These are phyloP conservation scores for Aspergillus saccharolyticus DNA, from an alignment of 495 filamentous ascomycete species.

Conservation along the genomic window DNA sequence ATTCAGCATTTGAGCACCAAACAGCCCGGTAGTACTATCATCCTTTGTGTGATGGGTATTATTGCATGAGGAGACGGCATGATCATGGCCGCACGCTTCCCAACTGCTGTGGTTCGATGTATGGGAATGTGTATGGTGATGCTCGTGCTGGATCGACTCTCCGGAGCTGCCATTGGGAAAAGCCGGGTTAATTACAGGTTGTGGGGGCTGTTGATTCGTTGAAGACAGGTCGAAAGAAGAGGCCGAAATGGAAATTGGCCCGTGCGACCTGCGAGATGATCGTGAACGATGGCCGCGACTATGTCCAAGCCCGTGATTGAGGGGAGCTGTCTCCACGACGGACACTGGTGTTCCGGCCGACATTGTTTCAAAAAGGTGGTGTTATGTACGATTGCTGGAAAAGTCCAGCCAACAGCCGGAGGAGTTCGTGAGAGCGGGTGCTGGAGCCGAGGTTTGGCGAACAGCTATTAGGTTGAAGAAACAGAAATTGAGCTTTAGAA, in stretches of 20 bases:
- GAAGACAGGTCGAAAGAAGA: constrained; percentile 17
- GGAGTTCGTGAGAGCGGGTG: constrained; percentile 10
- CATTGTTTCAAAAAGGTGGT: constrained; percentile 27
- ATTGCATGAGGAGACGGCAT: background rate
- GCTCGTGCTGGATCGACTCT: constrained; percentile 18
- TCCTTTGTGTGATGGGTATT: constrained; percentile 8
- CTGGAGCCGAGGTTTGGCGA: constrained; percentile 7
- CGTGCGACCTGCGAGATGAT: constrained; percentile 32
- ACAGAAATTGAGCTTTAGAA: constrained; percentile 17
- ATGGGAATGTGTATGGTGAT: constrained; percentile 28
- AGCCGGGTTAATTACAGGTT: constrained; percentile 13
- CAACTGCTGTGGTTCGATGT: constrained; percentile 11
- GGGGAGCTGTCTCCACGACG: constrained; percentile 28
- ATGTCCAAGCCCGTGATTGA: constrained; percentile 30
- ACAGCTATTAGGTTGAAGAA: constrained; percentile 12
- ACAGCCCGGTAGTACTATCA: constrained; percentile 9
- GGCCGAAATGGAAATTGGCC: constrained; percentile 28
- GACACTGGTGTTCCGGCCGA: constrained; percentile 33
- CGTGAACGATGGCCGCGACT: constrained; percentile 38
- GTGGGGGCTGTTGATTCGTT: constrained; percentile 16
- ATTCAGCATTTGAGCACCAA: constrained; percentile 4
- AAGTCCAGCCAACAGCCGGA: background rate
- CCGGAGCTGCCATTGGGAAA: constrained; percentile 23
- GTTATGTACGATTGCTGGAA: constrained; percentile 1
- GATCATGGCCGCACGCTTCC: background rate